Evolutionary conservation across 2,329 filamentous ascomycete genomes (phyloP).

Genomic region (Aspergillus unguis): DNA sequence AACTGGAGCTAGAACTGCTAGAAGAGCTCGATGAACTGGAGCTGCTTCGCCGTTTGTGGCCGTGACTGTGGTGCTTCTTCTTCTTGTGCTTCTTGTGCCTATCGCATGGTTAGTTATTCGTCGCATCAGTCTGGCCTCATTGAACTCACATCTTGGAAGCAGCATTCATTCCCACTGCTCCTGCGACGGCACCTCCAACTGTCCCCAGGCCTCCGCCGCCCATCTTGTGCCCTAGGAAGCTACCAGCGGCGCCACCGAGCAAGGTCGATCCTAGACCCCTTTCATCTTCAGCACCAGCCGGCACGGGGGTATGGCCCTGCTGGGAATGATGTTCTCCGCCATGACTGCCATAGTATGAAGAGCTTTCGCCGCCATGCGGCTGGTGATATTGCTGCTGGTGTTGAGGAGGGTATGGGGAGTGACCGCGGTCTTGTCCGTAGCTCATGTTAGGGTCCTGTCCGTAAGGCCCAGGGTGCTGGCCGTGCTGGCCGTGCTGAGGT

Average conservation of each 20-base stretch:
- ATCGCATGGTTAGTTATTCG: slow-evolving; percentile 7
- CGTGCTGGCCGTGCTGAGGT: slow-evolving; percentile 7
- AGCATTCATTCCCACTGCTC: slow-evolving; percentile 32
- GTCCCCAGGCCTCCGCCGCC: slow-evolving; percentile 33
- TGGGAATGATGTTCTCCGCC: slow-evolving; percentile 19
- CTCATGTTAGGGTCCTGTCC: slow-evolving; percentile 20
- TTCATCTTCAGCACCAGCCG: slow-evolving; percentile 28
- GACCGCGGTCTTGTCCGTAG: slow-evolving; percentile 25
- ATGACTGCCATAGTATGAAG: slow-evolving; percentile 31
- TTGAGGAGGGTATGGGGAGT: slow-evolving; percentile 28
- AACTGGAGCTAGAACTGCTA: slow-evolving; percentile 19
- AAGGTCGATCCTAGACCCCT: slow-evolving; percentile 37
- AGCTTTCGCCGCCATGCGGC: slow-evolving; percentile 23
- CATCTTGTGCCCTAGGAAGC: slow-evolving; percentile 34
- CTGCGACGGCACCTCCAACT: slow-evolving; percentile 32
- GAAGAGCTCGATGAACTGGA: slow-evolving; percentile 18
- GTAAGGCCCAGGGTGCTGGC: slow-evolving; percentile 23
- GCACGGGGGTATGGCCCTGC: slow-evolving; percentile 18
- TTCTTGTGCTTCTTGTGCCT: slow-evolving; percentile 28
- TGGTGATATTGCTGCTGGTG: slow-evolving; percentile 21
- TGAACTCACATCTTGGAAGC: slow-evolving; percentile 28
- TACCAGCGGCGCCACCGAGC: slow-evolving; percentile 38
- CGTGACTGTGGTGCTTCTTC: slow-evolving; percentile 25
- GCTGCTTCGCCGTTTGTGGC: slow-evolving; percentile 16
- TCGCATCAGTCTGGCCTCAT: not conserved